Percentiles rank a stretch among this genome's conserved stretches.
These are phyloP conservation scores for Arabidopsis hybrid DNA, from an alignment of 441 rosid species.

Conservation along the genomic window DNA sequence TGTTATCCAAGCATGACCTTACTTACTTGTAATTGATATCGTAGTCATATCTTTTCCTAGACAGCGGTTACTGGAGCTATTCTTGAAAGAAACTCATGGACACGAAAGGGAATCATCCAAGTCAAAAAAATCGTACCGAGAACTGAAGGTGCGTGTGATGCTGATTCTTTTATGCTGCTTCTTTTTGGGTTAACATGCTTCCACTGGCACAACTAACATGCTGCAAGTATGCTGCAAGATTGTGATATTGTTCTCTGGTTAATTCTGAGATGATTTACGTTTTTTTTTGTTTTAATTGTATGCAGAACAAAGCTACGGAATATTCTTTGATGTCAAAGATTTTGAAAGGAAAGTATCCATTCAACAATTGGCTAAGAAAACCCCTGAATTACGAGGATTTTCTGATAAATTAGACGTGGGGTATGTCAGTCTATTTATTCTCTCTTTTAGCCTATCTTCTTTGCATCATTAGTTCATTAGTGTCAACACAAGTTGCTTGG, in stretches of 20 bases:
- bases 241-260: conserved; percentile 16
- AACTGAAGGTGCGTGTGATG: conserved; percentile 70
- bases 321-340: conserved; percentile 49
- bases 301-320: conserved; percentile 70
- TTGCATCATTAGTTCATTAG: conserved; percentile 21
- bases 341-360: conserved; percentile 44
- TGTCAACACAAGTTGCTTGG: conserved; percentile 4
- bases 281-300: conserved; percentile 12
- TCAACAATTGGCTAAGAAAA: conserved; percentile 45
- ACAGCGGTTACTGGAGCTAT: conserved; percentile 62
- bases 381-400: conserved; percentile 41
- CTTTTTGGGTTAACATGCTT: conserved; percentile 25
- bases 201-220: not conserved
- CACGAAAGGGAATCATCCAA: conserved; percentile 33
- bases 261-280: conserved; percentile 5
- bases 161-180: conserved; percentile 21
- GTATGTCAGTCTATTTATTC: conserved; percentile 37
- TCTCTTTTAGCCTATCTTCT: conserved; percentile 8
- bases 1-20: conserved; percentile 14
- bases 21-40: not conserved
- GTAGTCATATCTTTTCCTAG: conserved; percentile 46
- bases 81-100: conserved; percentile 51
- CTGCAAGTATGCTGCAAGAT: conserved; percentile 8
- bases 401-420: conserved; percentile 32
- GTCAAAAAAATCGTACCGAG: conserved; percentile 60